phyloP scores from a whole-genome alignment of 1,284 basidiomycete species.

The Austroboletus niveus region DNA sequence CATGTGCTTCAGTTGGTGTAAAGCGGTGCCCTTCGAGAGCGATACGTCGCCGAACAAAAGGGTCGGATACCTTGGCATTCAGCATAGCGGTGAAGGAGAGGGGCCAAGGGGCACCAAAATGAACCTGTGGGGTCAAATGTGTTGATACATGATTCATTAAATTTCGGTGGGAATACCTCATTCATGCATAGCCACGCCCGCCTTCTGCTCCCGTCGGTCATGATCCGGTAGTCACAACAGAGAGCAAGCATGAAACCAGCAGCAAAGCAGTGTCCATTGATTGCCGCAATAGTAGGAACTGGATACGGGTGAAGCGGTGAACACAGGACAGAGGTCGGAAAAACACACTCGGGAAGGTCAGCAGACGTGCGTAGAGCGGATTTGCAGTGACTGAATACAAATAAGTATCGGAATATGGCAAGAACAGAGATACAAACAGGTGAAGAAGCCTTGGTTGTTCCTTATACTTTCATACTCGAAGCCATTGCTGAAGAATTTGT shows the following conservation, averaged over 20 bases:
- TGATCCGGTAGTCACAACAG: conserved; percentile 87
- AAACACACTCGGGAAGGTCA: conserved; percentile 67
- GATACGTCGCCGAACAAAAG: conserved; percentile 68
- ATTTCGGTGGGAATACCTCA: conserved; percentile 51
- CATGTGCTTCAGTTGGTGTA: conserved; percentile 69
- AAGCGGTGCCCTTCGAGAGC: conserved; percentile 84
- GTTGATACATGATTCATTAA: neutral
- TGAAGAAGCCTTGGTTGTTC: conserved; percentile 72
- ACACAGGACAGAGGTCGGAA: conserved; percentile 1
- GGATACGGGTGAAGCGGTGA: neutral
- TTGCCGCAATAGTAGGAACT: conserved; percentile 84
- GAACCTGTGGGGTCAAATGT: conserved; percentile 48
- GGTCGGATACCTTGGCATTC: conserved; percentile 62
- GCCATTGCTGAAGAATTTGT: conserved; percentile 91
- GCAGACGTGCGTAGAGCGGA: conserved; percentile 50
- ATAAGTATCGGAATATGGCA: neutral
- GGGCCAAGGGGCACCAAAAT: conserved; percentile 81
- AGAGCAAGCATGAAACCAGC: conserved; percentile 81
- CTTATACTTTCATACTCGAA: conserved; percentile 45
- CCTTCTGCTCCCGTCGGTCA: conserved; percentile 77
- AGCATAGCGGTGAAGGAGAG: conserved; percentile 69
- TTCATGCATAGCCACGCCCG: conserved; percentile 92
- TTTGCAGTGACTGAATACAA: conserved; percentile 48
- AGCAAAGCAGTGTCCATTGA: conserved; percentile 93
- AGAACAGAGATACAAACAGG: conserved; percentile 44